Percentiles rank a stretch among this genome's conserved stretches.
Conservation (phyloP, 495 filamentous ascomycete species). For the Xylaria curta region DNA sequence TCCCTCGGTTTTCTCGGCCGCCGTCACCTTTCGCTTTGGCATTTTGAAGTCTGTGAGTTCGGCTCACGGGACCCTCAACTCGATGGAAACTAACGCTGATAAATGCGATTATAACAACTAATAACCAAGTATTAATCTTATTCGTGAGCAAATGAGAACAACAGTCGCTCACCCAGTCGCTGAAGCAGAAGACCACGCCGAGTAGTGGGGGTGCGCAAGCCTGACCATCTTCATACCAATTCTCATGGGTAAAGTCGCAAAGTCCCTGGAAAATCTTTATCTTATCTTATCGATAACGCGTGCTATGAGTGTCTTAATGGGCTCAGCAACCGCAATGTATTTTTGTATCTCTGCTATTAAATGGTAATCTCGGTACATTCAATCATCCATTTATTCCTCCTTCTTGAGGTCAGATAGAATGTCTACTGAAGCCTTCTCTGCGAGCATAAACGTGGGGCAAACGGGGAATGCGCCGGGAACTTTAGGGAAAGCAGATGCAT, state of each 20-base stretch:
- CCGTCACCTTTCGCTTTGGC: conserved; percentile 85
- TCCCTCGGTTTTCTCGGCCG: conserved; percentile 93
- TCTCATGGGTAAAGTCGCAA: conserved; percentile 8
- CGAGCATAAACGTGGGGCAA: conserved; percentile 66
- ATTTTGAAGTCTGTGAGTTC: conserved; percentile 51
- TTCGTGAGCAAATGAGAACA: neutral
- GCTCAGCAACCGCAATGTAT: no score
- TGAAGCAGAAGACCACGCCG: conserved; percentile 9
- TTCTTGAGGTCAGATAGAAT: conserved; percentile 60
- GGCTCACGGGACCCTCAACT: neutral
- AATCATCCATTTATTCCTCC: neutral
- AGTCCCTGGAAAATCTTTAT: conserved; percentile 34
- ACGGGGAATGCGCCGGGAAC: conserved; percentile 67
- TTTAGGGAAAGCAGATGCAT: conserved; percentile 59
- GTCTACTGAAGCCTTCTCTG: conserved; percentile 68
- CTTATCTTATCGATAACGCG: conserved; percentile 30
- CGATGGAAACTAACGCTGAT: neutral
- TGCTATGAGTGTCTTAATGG: no score
- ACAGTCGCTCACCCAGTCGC: neutral
- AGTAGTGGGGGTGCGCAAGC: neutral
- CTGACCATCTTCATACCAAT: neutral
- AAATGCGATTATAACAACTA: neutral
- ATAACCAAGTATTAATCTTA: neutral
- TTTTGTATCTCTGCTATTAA: neutral
- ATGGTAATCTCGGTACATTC: neutral